Evolutionary conservation across 306 rosid genomes (phyloP).

Genomic region (Canavalia gladiata): DNA sequence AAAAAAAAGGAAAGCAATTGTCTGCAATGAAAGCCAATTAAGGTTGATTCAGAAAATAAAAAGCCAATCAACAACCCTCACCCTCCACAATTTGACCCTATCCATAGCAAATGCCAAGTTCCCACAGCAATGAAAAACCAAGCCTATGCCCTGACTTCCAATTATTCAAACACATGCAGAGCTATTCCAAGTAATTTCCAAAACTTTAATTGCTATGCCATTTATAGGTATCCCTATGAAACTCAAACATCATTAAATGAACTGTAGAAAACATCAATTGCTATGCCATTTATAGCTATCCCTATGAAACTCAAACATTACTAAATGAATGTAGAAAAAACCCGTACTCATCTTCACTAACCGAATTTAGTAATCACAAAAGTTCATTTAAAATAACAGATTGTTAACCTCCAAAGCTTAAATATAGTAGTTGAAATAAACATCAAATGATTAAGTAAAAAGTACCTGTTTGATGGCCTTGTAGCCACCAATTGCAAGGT

Average conservation of each 20-base stretch:
- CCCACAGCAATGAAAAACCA: constrained; percentile 20
- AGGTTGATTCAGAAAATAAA: constrained; percentile 67
- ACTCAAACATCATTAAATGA: neutral
- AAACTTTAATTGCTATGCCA: neutral
- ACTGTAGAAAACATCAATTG: neutral
- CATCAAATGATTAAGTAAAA: constrained; percentile 23
- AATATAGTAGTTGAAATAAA: neutral
- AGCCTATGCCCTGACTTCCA: constrained; percentile 20
- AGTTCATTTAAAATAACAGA: constrained; percentile 1
- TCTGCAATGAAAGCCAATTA: constrained; percentile 82
- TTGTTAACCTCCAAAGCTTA: constrained; percentile 18
- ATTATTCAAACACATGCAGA: constrained; percentile 33
- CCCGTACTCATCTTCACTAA: constrained; percentile 16
- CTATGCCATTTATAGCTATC: neutral
- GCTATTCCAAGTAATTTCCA: neutral
- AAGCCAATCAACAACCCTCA: constrained; percentile 45
- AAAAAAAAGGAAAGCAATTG: constrained; percentile 57
- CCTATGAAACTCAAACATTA: neutral
- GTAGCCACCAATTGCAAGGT: constrained; percentile 95
- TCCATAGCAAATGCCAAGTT: constrained; percentile 18
- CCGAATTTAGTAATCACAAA: constrained; percentile 15
- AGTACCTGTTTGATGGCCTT: constrained; percentile 69
- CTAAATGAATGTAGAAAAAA: constrained; percentile 13
- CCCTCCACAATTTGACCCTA: constrained; percentile 34
- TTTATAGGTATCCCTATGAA: neutral